Base-by-base conservation (phyloP, 2,329 filamentous ascomycete species). In the Phyllosticta capitalensis region DNA sequence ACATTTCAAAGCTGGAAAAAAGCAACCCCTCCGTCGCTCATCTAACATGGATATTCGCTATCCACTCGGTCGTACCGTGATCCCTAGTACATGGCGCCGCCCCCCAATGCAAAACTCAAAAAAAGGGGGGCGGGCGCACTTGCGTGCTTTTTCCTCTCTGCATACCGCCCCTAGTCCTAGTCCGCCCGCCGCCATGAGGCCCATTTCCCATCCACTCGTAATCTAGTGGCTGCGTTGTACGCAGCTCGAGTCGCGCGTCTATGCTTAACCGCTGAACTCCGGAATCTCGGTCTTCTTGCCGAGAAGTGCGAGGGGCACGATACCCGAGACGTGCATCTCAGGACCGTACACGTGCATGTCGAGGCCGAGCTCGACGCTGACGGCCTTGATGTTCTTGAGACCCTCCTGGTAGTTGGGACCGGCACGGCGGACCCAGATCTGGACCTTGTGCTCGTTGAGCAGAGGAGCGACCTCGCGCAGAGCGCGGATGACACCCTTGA, bases 401-500 rank as follows among this genome's bases (percentile, higher is more conserved):
- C 24, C 94, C 80, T 99, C 94, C 79, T 99, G 94, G 85, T 95
- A 99, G 84, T 99, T 99, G 77, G 94, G 94, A 63, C 94, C 90
- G 57, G 94, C 84, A 76, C 84, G 83, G 68, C 84, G 83, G 67
- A 97, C 92, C 94, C 92, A 97, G 81, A 97, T 96, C 79, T 95
- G 88, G 66, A 94, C 90, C 71, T 96, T 95, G 86, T 99, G 94
- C 84, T 99, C 94, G 72, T 85, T 85, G 67, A 99, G 84, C 65
- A 87, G 82, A 64, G 86, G 85, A 62, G 92, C 84, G 68, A 92
- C 91, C 78, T 97, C 94, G 66, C 92, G 87, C 66, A 99, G 84
- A 62, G 94, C 94, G 68, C 90, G 88, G 75, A 99, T 99, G 76
- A 99, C 92, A 81, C 94, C 94, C 85, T 99, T 99, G 88, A 99